Base-by-base conservation (phyloP, 2,329 filamentous ascomycete genomes). In the Microascus cirrosus region DNA sequence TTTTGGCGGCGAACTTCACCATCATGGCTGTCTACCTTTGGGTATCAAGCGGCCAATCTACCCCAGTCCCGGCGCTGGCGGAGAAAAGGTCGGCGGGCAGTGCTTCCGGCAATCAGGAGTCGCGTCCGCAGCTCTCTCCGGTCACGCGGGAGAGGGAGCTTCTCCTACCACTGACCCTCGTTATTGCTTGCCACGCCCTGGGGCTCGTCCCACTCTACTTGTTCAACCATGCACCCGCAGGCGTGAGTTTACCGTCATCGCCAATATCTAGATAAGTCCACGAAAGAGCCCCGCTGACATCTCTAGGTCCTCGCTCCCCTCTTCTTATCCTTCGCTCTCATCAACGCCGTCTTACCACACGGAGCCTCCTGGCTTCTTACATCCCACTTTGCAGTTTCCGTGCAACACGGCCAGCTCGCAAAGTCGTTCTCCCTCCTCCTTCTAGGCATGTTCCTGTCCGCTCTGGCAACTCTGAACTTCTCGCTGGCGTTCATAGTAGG, bases 21-120 rank as follows among this genome's bases (percentile, higher is more conserved):
- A 93, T 99, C 68, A 95, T 93, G 77, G 90, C 93, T 5, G 93
- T 97, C 64, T 86, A 86, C 18, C 77, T 96, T n/a, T 99, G 94
- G 94, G 80, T 96, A 18, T 85, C 89, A 70, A 96, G 90, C 65
- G 93, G 93, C 1, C 80, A 81, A 59, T 58, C 64, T 3, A 32
- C 54, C 3, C 15, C 24, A 15, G 18, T 42, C 3, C 5, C 18
- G 15, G 6, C 20, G 45, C 22, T 10, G 20, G 22, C 45, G n/a
- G 22, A 50, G 45, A 22, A 22, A 20, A 20, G 45, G 1, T 12
- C 45, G 45, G 45, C 5, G 42, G 45, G 7, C 20, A 50, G 22
- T n/a, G 6, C 45, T 22, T 48, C 42, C 42, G n/a, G n/a, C 45
- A 24, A 20, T 12, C 7, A 24, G 20, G n/a, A 24, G 45, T 22